Percentiles rank a stretch among this genome's conserved stretches.
These are phyloP conservation scores for Aspergillus baeticus DNA, from an alignment of 495 filamentous ascomycete genomes.

Conservation along the genomic window DNA sequence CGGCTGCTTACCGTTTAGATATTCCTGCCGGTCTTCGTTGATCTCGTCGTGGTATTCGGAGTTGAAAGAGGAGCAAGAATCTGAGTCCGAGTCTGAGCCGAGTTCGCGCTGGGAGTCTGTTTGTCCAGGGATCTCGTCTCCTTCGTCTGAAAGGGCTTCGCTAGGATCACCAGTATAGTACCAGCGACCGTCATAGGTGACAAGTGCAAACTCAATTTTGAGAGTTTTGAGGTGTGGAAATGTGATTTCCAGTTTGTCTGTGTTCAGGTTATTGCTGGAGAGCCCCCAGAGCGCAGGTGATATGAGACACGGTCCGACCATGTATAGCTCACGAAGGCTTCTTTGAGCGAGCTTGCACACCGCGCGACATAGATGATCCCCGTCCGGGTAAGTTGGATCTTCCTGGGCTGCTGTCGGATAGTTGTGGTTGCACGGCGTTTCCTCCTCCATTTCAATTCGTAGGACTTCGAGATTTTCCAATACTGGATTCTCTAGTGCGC, in stretches of 20 bases:
- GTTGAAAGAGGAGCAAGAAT: conserved; percentile 7
- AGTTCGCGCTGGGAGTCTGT: neutral
- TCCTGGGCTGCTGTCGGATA: neutral
- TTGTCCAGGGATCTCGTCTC: neutral
- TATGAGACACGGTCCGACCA: neutral
- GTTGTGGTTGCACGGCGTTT: conserved; percentile 1
- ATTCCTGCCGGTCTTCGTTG: neutral
- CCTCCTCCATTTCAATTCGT: neutral
- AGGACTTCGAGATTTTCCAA: neutral
- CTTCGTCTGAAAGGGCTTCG: neutral
- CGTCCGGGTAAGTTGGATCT: conserved; percentile 6
- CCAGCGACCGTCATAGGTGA: conserved; percentile 15
- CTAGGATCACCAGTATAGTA: conserved; percentile 8
- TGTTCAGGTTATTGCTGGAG: too few relatives aligned
- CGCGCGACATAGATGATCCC: neutral
- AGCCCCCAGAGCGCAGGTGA: conserved; percentile 6
- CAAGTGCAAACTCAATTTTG: neutral
- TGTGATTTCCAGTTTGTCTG: neutral
- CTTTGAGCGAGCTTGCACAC: conserved; percentile 6
- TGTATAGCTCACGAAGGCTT: neutral
- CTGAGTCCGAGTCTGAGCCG: neutral
- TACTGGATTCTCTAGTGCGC: neutral
- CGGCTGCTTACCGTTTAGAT: neutral
- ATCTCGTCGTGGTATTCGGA: neutral
- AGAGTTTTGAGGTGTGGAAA: conserved; percentile 1